Conservation (phyloP, 108 stramenopile genomes). For the Hondaea fermentalgiana region DNA sequence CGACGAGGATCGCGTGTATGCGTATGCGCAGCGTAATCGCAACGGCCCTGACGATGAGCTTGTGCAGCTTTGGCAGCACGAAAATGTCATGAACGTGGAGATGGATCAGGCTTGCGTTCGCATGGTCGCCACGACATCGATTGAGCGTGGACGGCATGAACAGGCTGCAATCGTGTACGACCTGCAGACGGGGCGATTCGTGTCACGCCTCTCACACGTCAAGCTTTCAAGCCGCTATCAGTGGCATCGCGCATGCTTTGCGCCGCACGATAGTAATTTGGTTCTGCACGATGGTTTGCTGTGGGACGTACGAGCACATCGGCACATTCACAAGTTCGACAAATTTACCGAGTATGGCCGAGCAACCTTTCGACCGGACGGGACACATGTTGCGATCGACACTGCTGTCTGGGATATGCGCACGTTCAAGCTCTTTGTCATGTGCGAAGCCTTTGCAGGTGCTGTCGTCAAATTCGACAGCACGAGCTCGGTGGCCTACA, state of each 20-base stretch:
- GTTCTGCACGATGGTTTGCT: constrained; percentile 9
- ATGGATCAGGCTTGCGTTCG: background rate
- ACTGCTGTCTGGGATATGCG: background rate
- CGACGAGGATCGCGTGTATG: background rate
- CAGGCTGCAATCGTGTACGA: background rate
- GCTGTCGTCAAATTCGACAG: background rate
- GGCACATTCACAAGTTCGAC: constrained; percentile 4
- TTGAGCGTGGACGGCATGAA: background rate
- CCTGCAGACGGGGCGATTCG: background rate
- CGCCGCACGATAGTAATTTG: background rate
- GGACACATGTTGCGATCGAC: background rate
- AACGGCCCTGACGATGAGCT: background rate
- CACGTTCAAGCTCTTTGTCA: constrained; percentile 1
- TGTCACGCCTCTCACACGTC: background rate
- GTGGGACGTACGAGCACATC: background rate
- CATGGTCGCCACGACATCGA: background rate
- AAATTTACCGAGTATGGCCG: background rate
- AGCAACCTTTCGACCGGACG: background rate
- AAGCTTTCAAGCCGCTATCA: background rate
- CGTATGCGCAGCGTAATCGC: background rate
- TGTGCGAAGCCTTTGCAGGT: background rate
- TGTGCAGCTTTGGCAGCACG: background rate
- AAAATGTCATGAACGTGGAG: background rate
- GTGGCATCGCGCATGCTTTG: background rate
- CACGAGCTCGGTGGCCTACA: background rate